These are phyloP conservation scores for Cyclostephanos invisitatus DNA, from an alignment of 108 stramenopile genomes.

Conservation along the genomic window DNA sequence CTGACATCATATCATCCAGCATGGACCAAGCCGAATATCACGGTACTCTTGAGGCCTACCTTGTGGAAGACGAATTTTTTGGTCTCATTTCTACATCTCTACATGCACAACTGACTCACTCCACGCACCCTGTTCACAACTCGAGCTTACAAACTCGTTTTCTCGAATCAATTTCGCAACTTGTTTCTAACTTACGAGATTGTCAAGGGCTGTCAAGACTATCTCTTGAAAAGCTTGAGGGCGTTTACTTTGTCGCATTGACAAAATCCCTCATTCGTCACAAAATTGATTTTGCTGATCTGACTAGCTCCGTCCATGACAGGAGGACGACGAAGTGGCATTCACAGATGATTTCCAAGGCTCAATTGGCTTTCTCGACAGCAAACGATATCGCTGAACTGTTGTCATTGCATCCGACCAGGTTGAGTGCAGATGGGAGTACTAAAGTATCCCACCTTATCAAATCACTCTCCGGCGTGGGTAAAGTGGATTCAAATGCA, in stretches of 20 bases:
- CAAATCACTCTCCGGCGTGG: conserved; percentile 17
- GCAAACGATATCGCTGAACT: conserved; percentile 55
- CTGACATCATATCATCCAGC: conserved; percentile 8
- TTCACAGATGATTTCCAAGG: conserved; percentile 41
- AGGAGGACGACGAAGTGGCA: conserved; percentile 49
- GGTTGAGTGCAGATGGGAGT: conserved; percentile 33
- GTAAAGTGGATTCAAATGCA: background rate
- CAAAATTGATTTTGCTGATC: conserved; percentile 16
- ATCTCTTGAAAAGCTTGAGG: conserved; percentile 4
- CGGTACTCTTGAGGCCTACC: background rate
- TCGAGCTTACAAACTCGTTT: conserved; percentile 12
- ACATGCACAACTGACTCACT: background rate
- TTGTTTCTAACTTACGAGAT: conserved; percentile 19
- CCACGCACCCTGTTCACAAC: background rate
- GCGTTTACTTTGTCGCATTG: conserved; percentile 36
- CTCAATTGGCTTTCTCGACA: conserved; percentile 47
- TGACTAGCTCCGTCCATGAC: conserved; percentile 36
- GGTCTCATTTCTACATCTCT: conserved; percentile 12
- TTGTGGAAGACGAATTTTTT: conserved; percentile 4
- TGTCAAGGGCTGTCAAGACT: conserved; percentile 3
- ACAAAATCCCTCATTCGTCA: conserved; percentile 22
- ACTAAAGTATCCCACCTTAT: conserved; percentile 40
- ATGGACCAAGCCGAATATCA: background rate
- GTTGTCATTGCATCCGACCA: conserved; percentile 54
- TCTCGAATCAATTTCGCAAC: conserved; percentile 26